These are phyloP conservation scores for Chaetoscypha palmicola DNA, from an alignment of 2,329 filamentous ascomycete species.

Conservation along the genomic window DNA sequence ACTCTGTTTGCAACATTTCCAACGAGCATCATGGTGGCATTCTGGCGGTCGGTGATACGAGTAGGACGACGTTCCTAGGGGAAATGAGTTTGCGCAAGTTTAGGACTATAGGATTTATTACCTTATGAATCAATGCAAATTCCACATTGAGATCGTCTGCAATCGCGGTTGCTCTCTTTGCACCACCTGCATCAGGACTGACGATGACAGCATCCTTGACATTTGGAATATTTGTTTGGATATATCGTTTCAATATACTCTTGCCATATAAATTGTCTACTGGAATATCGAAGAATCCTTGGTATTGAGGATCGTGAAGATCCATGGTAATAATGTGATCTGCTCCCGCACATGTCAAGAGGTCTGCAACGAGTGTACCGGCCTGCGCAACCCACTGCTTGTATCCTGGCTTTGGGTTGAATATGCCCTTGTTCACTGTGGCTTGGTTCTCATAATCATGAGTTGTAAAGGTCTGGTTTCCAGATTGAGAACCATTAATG, in stretches of 20 bases:
- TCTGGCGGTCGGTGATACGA: conserved; percentile 79
- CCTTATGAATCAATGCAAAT: conserved; percentile 98
- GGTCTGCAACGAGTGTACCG: conserved; percentile 86
- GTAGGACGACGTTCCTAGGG: conserved; percentile 78
- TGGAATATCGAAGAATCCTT: conserved; percentile 97
- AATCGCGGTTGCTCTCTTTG: conserved; percentile 92
- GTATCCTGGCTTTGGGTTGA: conserved; percentile 84
- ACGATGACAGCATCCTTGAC: conserved; percentile 86
- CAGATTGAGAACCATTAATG: conserved; percentile 9
- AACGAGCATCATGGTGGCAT: conserved; percentile 93
- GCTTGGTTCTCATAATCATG: conserved; percentile 58
- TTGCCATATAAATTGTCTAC: conserved; percentile 95
- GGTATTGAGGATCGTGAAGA: conserved; percentile 90
- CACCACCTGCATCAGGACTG: conserved; percentile 91
- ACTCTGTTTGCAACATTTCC: conserved; percentile 75
- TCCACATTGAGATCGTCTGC: conserved; percentile 89
- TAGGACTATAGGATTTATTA: conserved; percentile 36
- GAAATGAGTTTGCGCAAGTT: conserved; percentile 31
- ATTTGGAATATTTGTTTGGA: conserved; percentile 70
- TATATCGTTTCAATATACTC: conserved; percentile 62
- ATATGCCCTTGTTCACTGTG: conserved; percentile 48
- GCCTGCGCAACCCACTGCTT: conserved; percentile 98
- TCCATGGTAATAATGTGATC: conserved; percentile 99
- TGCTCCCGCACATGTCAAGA: conserved; percentile 89
- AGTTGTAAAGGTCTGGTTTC: conserved; percentile 41